Conservation (phyloP, 2,329 filamentous ascomycete genomes). For the Fusarium annulatum region DNA sequence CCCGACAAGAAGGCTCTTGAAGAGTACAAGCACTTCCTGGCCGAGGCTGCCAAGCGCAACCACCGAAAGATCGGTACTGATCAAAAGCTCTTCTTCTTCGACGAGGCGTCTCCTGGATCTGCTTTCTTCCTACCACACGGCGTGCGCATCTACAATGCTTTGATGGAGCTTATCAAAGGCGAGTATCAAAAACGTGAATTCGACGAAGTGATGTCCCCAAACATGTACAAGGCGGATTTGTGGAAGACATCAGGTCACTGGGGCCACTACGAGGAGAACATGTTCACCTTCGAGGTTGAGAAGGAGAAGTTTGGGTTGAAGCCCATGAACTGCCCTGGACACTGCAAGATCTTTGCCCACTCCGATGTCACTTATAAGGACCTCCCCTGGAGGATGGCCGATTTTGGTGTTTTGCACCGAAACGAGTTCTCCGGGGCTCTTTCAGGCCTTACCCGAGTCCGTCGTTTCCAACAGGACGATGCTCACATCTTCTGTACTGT, state of each 20-base stretch:
- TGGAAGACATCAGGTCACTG: slow-evolving; percentile 98
- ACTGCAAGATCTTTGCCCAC: slow-evolving; percentile 88
- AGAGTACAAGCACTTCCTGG: slow-evolving; percentile 93
- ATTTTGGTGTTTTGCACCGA: slow-evolving; percentile 94
- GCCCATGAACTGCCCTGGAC: slow-evolving; percentile 98
- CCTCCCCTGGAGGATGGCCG: slow-evolving; percentile 89
- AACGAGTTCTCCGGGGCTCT: slow-evolving; percentile 96
- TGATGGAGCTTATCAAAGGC: slow-evolving; percentile 82
- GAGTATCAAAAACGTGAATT: slow-evolving; percentile 96
- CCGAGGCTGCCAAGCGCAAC: slow-evolving; percentile 97
- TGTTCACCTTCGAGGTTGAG: slow-evolving; percentile 81
- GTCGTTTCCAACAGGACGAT: slow-evolving; percentile 96
- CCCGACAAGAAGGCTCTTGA: slow-evolving; percentile 95
- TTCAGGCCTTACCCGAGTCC: slow-evolving; percentile 88
- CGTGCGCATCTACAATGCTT: slow-evolving; percentile 90
- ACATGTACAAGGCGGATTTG: slow-evolving; percentile 90
- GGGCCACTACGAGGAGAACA: slow-evolving; percentile 88
- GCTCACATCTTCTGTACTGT: slow-evolving; percentile 89
- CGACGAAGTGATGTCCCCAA: slow-evolving; percentile 93
- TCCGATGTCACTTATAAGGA: slow-evolving; percentile 85
- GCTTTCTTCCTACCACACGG: slow-evolving; percentile 94
- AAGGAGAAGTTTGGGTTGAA: slow-evolving; percentile 81
- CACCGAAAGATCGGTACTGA: slow-evolving; percentile 94
- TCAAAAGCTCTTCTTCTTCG: slow-evolving; percentile 98
- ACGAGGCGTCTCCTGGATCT: slow-evolving; percentile 91